A percentile compares a stretch with the other conserved stretches of the same genome.
phyloP scores from a whole-genome alignment of 208 protist species.

The Trypanosoma avium region DNA sequence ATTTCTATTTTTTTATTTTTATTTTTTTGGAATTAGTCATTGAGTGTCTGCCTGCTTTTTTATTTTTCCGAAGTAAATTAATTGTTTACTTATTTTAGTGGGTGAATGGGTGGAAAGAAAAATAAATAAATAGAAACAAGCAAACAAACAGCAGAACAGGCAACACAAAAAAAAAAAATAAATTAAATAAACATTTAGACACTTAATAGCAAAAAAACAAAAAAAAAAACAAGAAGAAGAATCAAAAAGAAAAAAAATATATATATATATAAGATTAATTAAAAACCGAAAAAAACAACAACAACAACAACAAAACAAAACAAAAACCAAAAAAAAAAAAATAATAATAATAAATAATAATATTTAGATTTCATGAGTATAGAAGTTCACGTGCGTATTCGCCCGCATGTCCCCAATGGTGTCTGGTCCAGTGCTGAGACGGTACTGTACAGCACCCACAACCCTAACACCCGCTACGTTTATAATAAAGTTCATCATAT shows the following conservation, averaged over 20 bases:
- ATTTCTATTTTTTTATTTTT: too few relatives aligned
- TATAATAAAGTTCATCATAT: slow-evolving; percentile 87
- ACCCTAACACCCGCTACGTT: slow-evolving; percentile 75
- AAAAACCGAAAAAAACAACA: not conserved
- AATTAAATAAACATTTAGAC: too few relatives aligned
- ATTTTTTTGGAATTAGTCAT: too few relatives aligned
- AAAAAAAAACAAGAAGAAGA: slow-evolving; percentile 1
- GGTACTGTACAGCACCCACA: slow-evolving; percentile 78
- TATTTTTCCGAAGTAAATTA: too few relatives aligned
- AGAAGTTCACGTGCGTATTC: slow-evolving; percentile 86
- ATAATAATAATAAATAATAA: slow-evolving; percentile 7
- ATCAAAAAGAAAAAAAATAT: slow-evolving; percentile 9
- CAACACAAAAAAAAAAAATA: not conserved
- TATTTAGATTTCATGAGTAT: slow-evolving; percentile 58
- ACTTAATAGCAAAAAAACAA: too few relatives aligned
- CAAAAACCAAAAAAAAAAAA: slow-evolving; percentile 15
- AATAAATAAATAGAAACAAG: not conserved
- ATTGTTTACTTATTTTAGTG: not conserved
- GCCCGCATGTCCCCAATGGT: slow-evolving; percentile 50
- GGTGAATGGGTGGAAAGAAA: not conserved
- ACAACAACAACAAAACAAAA: not conserved
- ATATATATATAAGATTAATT: slow-evolving; percentile 14
- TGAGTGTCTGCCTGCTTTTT: too few relatives aligned
- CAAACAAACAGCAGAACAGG: not conserved
- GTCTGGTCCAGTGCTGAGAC: slow-evolving; percentile 86